Evolutionary conservation across 306 rosid genomes (phyloP).

Genomic region (Ormosia semicastrata): DNA sequence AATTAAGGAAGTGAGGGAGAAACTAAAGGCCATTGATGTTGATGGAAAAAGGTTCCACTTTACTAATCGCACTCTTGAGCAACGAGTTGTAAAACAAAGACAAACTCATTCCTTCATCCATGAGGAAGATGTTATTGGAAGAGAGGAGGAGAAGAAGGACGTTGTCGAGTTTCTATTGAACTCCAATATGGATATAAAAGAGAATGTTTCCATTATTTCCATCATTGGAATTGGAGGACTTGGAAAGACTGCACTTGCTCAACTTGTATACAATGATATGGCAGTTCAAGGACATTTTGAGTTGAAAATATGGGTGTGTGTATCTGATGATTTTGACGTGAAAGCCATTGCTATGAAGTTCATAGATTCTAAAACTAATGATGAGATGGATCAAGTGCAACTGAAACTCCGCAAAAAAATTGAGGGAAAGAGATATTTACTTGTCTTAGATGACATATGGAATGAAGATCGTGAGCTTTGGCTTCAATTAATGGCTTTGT

Average conservation of each 20-base stretch:
- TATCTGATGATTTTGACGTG: neutral
- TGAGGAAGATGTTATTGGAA: constrained; percentile 1
- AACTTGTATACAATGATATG: neutral
- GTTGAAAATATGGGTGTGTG: neutral
- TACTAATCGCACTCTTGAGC: neutral
- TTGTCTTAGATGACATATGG: constrained; percentile 21
- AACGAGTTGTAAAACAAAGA: neutral
- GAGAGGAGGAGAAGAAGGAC: neutral
- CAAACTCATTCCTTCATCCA: neutral
- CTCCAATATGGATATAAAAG: neutral
- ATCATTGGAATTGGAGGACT: constrained; percentile 19
- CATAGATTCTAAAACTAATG: too few relatives aligned
- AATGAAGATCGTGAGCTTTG: neutral
- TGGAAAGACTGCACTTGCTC: constrained; percentile 25
- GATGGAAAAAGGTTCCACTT: neutral
- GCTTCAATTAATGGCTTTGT: neutral
- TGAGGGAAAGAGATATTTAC: neutral
- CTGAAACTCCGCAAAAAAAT: neutral
- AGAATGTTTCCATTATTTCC: neutral
- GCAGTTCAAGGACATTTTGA: neutral
- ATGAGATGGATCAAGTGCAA: neutral
- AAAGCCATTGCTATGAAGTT: neutral
- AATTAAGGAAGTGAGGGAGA: neutral
- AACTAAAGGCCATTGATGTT: neutral
- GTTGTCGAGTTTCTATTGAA: neutral